Percentiles rank a stretch among this genome's conserved stretches.
Conservation (phyloP, 257 asterid species). For the Capsicum rhomboideum region DNA sequence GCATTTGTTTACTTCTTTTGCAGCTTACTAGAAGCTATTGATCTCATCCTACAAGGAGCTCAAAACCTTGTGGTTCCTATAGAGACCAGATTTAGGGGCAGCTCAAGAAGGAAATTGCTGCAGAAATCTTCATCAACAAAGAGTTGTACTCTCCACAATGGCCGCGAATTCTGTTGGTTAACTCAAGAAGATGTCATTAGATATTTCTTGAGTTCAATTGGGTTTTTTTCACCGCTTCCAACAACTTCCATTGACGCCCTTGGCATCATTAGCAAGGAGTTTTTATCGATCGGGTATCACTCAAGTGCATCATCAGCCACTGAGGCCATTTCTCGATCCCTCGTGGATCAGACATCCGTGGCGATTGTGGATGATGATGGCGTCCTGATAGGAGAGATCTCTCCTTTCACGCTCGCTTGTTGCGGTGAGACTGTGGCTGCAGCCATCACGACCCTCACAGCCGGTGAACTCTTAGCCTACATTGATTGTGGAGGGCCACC, state of each 20-base stretch:
- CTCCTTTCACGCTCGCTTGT: conserved; percentile 56
- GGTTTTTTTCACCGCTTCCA: conserved; percentile 57
- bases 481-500: conserved; percentile 75
- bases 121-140: conserved; percentile 28
- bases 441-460: conserved; percentile 60
- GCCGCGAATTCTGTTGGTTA: conserved; percentile 75
- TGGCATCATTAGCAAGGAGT: conserved; percentile 36
- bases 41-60: conserved; percentile 60
- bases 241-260: conserved; percentile 57
- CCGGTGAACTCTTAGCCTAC: conserved; percentile 76
- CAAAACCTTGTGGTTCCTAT: conserved; percentile 44
- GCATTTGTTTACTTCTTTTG: background rate
- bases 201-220: conserved; percentile 62
- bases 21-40: conserved; percentile 75
- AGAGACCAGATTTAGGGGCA: conserved; percentile 9
- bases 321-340: conserved; percentile 34
- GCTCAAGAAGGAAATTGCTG: conserved; percentile 38
- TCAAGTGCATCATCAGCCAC: conserved; percentile 38
- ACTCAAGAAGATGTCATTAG: conserved; percentile 73
- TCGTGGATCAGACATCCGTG: conserved; percentile 58
- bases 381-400: conserved; percentile 52
- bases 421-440: conserved; percentile 58
- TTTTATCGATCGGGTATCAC: conserved; percentile 29
- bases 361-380: conserved; percentile 64
- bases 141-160: conserved; percentile 41